Evolutionary conservation across 768 basidiomycete genomes (phyloP).

Genomic region (Lepiota brunneoincarnata): DNA sequence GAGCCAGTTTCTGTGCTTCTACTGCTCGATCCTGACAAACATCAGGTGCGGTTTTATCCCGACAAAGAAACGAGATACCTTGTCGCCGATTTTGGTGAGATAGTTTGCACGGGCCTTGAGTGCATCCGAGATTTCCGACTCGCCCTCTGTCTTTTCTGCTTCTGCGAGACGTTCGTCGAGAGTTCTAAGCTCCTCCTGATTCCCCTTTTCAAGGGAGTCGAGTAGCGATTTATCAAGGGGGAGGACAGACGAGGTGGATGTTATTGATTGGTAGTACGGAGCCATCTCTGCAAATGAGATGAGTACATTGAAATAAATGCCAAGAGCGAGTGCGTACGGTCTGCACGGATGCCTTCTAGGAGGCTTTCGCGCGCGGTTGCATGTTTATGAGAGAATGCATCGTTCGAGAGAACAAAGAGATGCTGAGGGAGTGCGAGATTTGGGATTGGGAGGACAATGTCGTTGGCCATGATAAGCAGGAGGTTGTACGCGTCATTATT

Average conservation of each 20-base stretch:
- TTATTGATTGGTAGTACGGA: slow-evolving; percentile 70
- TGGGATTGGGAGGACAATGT: slow-evolving; percentile 80
- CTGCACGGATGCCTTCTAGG: slow-evolving; percentile 71
- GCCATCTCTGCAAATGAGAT: slow-evolving; percentile 69
- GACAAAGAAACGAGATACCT: slow-evolving; percentile 37
- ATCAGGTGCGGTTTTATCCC: background rate
- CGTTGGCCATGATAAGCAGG: slow-evolving; percentile 66
- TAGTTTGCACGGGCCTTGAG: slow-evolving; percentile 83
- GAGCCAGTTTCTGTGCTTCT: slow-evolving; percentile 76
- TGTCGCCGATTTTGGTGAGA: slow-evolving; percentile 87
- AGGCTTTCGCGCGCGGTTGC: slow-evolving; percentile 62
- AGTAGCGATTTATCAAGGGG: slow-evolving; percentile 53
- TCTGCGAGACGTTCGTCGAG: slow-evolving; percentile 80
- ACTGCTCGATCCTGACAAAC: slow-evolving; percentile 70
- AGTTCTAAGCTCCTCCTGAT: slow-evolving; percentile 66
- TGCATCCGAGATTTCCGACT: slow-evolving; percentile 89
- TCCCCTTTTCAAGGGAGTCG: slow-evolving; percentile 60
- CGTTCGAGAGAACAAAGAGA: slow-evolving; percentile 68
- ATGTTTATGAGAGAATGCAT: slow-evolving; percentile 60
- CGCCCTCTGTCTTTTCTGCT: slow-evolving; percentile 88
- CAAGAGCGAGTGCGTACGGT: slow-evolving; percentile 52
- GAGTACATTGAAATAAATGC: background rate
- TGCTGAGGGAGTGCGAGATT: slow-evolving; percentile 82
- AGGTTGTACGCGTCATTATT: background rate
- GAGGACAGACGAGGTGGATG: slow-evolving; percentile 43